Conservation (phyloP, 257 asterid genomes). For the Scutellaria barbata region DNA sequence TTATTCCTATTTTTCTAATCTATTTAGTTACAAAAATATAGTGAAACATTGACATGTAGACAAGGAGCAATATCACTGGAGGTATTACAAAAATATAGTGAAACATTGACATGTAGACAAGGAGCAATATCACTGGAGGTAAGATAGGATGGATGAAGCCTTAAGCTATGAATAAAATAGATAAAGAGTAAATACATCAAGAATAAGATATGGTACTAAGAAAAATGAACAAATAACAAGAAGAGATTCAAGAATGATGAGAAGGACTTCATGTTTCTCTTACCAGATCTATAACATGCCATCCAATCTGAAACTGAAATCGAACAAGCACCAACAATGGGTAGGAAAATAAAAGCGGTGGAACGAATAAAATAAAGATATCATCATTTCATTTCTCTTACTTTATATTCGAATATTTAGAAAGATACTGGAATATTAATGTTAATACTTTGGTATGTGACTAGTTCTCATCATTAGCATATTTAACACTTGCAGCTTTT, state of each 20-base stretch:
- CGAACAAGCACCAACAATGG: too few species aligned
- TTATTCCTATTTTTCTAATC: slow-evolving; percentile 11
- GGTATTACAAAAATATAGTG: slow-evolving; percentile 17
- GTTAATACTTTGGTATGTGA: neutral
- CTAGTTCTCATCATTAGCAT: neutral
- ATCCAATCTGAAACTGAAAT: neutral
- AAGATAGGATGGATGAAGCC: slow-evolving; percentile 15
- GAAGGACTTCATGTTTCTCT: slow-evolving; percentile 17
- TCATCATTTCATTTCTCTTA: neutral
- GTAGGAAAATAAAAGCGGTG: neutral
- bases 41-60: slow-evolving; percentile 14
- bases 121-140: slow-evolving; percentile 4
- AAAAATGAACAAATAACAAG: slow-evolving; percentile 6
- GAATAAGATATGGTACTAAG: neutral
- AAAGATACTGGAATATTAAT: neutral
- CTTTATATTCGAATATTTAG: neutral
- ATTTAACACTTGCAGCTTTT: neutral
- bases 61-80: slow-evolving; percentile 1
- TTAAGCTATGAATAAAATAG: slow-evolving; percentile 6
- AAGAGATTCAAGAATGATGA: slow-evolving; percentile 22
- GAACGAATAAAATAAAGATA: neutral
- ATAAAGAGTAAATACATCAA: slow-evolving; percentile 1
- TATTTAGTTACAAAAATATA: slow-evolving; percentile 20
- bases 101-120: slow-evolving; percentile 15
- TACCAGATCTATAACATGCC: neutral